Evolutionary conservation across 1,284 basidiomycete species (phyloP).

Genomic region (Pyrrhoderma noxium): DNA sequence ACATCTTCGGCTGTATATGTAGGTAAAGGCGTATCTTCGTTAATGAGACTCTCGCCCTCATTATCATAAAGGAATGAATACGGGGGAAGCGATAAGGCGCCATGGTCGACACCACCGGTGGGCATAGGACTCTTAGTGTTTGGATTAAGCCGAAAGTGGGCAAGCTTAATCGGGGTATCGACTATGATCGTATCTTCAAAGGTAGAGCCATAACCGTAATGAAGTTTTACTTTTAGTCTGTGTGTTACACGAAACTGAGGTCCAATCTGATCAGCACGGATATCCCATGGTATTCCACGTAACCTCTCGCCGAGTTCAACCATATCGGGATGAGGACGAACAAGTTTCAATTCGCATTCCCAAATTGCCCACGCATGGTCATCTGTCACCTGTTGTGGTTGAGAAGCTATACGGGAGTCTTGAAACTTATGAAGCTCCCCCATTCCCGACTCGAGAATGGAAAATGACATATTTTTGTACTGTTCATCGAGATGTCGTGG

Average conservation of each 20-base stretch:
- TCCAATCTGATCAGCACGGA: slow-evolving; percentile 39
- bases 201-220: slow-evolving; percentile 46
- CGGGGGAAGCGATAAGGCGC: slow-evolving; percentile 47
- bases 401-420: too few species aligned
- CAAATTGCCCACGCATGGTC: too few species aligned
- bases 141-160: slow-evolving; percentile 26
- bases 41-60: slow-evolving; percentile 64
- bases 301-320: too few species aligned
- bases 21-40: slow-evolving; percentile 59
- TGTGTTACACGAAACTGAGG: slow-evolving; percentile 58
- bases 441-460: too few species aligned
- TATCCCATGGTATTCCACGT: too few species aligned
- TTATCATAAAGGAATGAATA: slow-evolving; percentile 70
- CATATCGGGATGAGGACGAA: too few species aligned
- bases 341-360: too few species aligned
- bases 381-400: too few species aligned
- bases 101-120: slow-evolving; percentile 10
- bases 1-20: slow-evolving; percentile 38
- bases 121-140: slow-evolving; percentile 18
- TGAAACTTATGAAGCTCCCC: too few species aligned
- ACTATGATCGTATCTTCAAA: slow-evolving; percentile 30
- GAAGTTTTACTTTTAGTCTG: slow-evolving; percentile 43
- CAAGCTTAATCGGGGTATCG: slow-evolving; percentile 50
- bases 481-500: too few species aligned
- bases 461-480: too few species aligned